Base-by-base conservation (phyloP, 2,329 filamentous ascomycete species). In the Fusarium sp. region DNA sequence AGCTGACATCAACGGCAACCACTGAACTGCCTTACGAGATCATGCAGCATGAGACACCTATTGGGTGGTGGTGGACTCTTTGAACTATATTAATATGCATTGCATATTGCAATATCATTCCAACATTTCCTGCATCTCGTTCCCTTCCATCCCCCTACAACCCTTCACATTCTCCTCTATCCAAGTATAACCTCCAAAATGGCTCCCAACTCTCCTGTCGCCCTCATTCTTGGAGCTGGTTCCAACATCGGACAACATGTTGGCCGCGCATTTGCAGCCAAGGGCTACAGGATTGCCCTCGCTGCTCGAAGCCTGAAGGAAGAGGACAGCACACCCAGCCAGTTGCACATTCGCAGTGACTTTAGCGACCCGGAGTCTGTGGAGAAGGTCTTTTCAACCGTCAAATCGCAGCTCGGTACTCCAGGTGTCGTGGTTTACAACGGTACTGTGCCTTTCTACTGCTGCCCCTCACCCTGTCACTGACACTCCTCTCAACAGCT, bases 341-440 rank as follows among this genome's bases (percentile, higher is more conserved):
- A 74, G 27, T 75, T 85, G 38, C 79, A 81, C 40, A 74, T 86
- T 42, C 77, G 79, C 63, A 79, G 79, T 6, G 83, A 85, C 72
- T 81, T 85, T 7, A 69, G 79, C 29, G 76, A 83, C 14, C 82
- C 83, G 8, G 72, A 68, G 2, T 66, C 65, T 3, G 56, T 75
- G 13, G 50, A 40, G 8, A 52, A 62, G 8, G 50, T 68, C 31
- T 76, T 76, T 25, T 25, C 58, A 0, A 71, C 71, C n/a, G 70
- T 76, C 13, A 70, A 67, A 22, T 45, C 63, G 0, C 45, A 63
- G 56, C 57, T 74, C 4, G 74, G 74, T 5, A n/a, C 60, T 13
- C 74, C 72, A 16, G 27, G 65, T 16, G 77, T 78, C 2, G 74
- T 78, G 6, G 60, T 78, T 2, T 77, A 78, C 27, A 78, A 78